Percentiles rank a stretch among this genome's conserved stretches.
These are phyloP conservation scores for Paraurostyla sp. DNA, from an alignment of 73 alveolate genomes.

Conservation along the genomic window DNA sequence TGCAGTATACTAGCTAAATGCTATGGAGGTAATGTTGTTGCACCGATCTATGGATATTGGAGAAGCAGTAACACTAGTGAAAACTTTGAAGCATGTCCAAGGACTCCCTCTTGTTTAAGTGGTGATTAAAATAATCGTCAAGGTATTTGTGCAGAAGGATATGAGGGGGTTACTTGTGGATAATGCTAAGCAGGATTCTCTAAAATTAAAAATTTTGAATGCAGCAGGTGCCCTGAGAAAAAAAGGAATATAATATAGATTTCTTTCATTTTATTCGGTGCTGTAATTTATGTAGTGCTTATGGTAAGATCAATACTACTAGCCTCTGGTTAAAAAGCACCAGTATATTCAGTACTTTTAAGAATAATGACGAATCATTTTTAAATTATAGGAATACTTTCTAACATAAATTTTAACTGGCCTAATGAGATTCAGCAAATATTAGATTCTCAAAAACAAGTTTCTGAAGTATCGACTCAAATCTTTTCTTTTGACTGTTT, in stretches of 20 bases:
- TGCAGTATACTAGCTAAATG: background rate
- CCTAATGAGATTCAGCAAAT: conserved; percentile 26
- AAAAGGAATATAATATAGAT: background rate
- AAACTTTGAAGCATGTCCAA: background rate
- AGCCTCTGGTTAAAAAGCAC: conserved; percentile 23
- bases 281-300: background rate
- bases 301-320: conserved; percentile 29
- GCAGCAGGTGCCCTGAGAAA: conserved; percentile 34
- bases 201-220: background rate
- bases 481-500: conserved; percentile 68
- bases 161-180: conserved; percentile 50
- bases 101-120: background rate
- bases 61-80: no score
- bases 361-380: conserved; percentile 64
- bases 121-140: background rate
- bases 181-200: conserved; percentile 13
- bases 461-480: conserved; percentile 3
- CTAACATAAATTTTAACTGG: conserved; percentile 56
- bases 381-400: conserved; percentile 37
- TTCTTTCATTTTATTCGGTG: background rate
- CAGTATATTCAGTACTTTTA: conserved; percentile 56
- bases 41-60: background rate
- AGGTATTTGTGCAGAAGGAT: conserved; percentile 63
- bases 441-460: background rate
- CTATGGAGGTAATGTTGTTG: background rate